Conservation (phyloP, 768 basidiomycete genomes). For the Clavaria fumosa region DNA sequence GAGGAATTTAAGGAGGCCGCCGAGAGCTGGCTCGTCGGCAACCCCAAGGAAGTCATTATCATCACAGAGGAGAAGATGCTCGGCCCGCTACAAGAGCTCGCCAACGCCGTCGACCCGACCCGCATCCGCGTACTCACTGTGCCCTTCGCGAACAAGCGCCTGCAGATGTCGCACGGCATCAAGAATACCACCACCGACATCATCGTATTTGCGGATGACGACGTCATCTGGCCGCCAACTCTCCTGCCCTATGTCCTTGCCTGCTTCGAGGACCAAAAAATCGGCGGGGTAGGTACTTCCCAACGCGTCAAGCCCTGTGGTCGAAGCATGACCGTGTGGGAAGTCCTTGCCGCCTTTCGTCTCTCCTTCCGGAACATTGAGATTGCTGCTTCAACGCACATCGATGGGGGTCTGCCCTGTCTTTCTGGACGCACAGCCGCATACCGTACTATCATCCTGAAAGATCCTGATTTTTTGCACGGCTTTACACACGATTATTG, state of each 20-base stretch:
- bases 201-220: constrained; percentile 90
- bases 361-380: constrained; percentile 91
- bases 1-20: constrained; percentile 93
- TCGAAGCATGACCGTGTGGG: constrained; percentile 78
- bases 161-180: constrained; percentile 91
- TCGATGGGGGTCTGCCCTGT: constrained; percentile 86
- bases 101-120: constrained; percentile 71
- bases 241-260: constrained; percentile 80
- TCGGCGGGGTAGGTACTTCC: constrained; percentile 84
- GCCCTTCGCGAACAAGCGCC: constrained; percentile 84
- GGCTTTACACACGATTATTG: constrained; percentile 92
- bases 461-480: constrained; percentile 85
- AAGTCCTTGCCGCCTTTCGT: constrained; percentile 86
- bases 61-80: constrained; percentile 81
- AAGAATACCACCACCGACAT: constrained; percentile 83
- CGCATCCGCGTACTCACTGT: constrained; percentile 80
- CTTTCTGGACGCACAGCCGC: constrained; percentile 88
- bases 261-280: constrained; percentile 87
- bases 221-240: constrained; percentile 91
- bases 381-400: constrained; percentile 77
- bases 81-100: constrained; percentile 77
- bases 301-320: constrained; percentile 80
- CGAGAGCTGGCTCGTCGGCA: constrained; percentile 80
- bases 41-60: constrained; percentile 67
- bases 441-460: constrained; percentile 86